phyloP scores from a whole-genome alignment of 768 basidiomycete species.

The Phanerochaete carnosa region DNA sequence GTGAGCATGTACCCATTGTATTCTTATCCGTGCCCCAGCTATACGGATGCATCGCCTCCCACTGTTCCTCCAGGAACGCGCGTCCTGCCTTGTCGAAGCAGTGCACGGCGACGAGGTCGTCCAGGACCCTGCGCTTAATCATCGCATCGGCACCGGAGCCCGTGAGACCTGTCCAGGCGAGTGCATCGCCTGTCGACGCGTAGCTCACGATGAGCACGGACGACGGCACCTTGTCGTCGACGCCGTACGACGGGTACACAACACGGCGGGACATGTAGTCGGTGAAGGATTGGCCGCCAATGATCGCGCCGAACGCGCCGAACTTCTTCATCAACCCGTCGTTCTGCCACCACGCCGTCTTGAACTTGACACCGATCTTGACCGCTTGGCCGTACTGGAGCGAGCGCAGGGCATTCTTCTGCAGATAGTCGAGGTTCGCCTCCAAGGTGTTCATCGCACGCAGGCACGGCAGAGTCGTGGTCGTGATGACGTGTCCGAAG shows the following conservation, averaged over 20 bases:
- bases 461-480: conserved; percentile 36
- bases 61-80: neutral
- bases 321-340: conserved; percentile 9
- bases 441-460: conserved; percentile 28
- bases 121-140: neutral
- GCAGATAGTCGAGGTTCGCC: conserved; percentile 13
- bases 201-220: conserved; percentile 24
- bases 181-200: conserved; percentile 28
- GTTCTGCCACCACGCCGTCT: conserved; percentile 40
- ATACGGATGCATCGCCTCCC: conserved; percentile 24
- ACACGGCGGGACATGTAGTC: conserved; percentile 30
- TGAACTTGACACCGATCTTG: conserved; percentile 45
- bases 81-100: neutral
- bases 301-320: conserved; percentile 4
- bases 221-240: conserved; percentile 9
- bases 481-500: conserved; percentile 41
- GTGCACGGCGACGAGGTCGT: conserved; percentile 6
- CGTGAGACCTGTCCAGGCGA: conserved; percentile 25
- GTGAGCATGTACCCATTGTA: conserved; percentile 30
- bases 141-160: neutral
- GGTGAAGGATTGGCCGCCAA: conserved; percentile 32
- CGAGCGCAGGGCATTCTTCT: conserved; percentile 32
- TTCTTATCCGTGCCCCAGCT: conserved; percentile 32
- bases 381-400: conserved; percentile 34
- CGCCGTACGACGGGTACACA: conserved; percentile 39